Evolutionary conservation across 1,284 basidiomycete species (phyloP), one percentile per base, ranked within the genome.

Genomic region (Rhodotorula sp.): DNA sequence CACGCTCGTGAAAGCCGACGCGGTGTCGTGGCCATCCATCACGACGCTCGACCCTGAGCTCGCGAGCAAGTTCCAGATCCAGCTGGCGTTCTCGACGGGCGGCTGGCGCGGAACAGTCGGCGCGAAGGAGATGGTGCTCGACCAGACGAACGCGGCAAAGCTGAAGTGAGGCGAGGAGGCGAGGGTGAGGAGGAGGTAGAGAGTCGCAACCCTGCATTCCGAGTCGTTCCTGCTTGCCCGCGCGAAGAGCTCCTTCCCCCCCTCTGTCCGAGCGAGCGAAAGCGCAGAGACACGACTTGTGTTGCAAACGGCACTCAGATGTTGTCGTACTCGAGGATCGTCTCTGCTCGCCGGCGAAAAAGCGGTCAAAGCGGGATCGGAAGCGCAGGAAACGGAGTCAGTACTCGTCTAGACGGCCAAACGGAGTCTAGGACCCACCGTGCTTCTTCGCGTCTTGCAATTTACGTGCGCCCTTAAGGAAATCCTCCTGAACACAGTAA

Each of bases 401-500:
- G n/a, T n/a, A n/a, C n/a, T n/a, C n/a, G n/a, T n/a, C n/a, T n/a
- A n/a, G n/a, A n/a, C n/a, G n/a, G n/a, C n/a, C n/a, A n/a, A n/a
- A n/a, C n/a, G n/a, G 40, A 44, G 13, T 11, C 7, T 44, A 44
- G 10, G 40, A 10, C n/a, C 30, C 37, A 22, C 30, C 58, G 8
- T 31, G 46, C 30, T 31, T 48, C 24, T 48, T 59, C 22, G 65
- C 64, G 53, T 98, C 95, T 61, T 89, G 88, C 50, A 99, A 88
- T 81, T 99, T 99, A 75, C 96, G 85, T 24, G 92, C 93, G n/a
- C 96, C 96, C 84, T 98, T 99, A 77, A 92, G 93, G 69, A 98
- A 85, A 82, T 99, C 95, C 77, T 98, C 96, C 81, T 97, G 94
- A 50, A 87, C 88, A 66, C 94, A 83, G 71, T 91, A 94, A 77